phyloP scores from a whole-genome alignment of 169 alveolate genomes.

The Eimeria zaria region DNA sequence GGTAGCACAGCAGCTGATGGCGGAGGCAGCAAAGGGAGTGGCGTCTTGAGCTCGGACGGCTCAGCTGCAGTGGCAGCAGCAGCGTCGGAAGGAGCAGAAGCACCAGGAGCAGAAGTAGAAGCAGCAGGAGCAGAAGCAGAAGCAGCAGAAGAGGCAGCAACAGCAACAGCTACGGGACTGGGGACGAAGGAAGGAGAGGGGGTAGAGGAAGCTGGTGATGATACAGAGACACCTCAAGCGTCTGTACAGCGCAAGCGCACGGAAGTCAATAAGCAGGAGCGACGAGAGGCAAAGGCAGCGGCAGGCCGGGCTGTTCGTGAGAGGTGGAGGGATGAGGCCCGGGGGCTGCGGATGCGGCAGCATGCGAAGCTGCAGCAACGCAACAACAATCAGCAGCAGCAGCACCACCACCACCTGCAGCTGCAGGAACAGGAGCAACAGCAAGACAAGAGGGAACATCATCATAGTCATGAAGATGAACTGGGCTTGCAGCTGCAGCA shows the following conservation, averaged over 20 bases:
- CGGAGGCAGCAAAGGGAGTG: neutral
- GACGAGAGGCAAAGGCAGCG: neutral
- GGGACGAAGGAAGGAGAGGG: neutral
- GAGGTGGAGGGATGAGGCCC: neutral
- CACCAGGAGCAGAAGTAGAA: no score
- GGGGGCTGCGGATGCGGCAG: neutral
- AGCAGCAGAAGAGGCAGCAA: neutral
- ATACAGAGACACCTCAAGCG: neutral
- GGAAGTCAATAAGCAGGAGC: neutral
- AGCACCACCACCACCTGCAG: no score
- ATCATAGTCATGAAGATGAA: neutral
- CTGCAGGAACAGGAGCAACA: neutral
- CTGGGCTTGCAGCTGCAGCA: neutral
- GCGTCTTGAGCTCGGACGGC: no score
- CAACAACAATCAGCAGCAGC: neutral
- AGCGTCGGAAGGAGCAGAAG: no score
- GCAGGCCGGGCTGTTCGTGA: neutral
- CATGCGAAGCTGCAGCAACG: neutral
- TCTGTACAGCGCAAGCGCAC: neutral
- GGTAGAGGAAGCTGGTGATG: neutral
- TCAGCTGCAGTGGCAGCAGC: no score
- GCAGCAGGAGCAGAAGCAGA: neutral
- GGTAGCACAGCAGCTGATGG: neutral
- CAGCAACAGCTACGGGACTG: neutral
- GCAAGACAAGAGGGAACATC: neutral